A percentile compares a stretch with the other conserved stretches of the same genome.
phyloP scores from a whole-genome alignment of 495 filamentous ascomycete species.

The Schizothecium vesticola region DNA sequence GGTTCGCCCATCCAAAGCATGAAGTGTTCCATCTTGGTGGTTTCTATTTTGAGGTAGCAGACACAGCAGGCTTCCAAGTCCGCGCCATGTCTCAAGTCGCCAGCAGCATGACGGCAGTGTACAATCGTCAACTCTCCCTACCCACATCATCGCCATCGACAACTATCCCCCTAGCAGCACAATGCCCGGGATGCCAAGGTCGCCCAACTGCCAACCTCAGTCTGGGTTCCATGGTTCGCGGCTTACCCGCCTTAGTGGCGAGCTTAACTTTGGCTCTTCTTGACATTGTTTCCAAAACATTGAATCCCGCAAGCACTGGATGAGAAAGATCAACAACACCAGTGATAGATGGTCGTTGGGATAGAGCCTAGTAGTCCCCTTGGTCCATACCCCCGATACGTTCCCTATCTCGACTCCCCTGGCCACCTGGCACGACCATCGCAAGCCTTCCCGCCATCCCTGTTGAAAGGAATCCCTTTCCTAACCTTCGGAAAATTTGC shows the following conservation, averaged over 20 bases:
- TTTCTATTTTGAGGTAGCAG: constrained; percentile 5
- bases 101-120: neutral
- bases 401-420: constrained; percentile 5
- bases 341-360: neutral
- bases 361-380: neutral
- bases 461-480: constrained; percentile 12
- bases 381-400: constrained; percentile 4
- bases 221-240: neutral
- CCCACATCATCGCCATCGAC: neutral
- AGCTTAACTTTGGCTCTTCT: neutral
- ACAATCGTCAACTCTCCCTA: neutral
- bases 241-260: neutral
- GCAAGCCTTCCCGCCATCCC: constrained; percentile 20
- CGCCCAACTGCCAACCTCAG: neutral
- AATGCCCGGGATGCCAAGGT: neutral
- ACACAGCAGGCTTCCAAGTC: neutral
- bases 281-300: neutral
- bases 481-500: constrained; percentile 16
- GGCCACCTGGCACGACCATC: constrained; percentile 8
- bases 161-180: neutral
- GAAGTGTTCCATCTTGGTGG: neutral
- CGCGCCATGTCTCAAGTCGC: constrained; percentile 12
- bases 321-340: neutral
- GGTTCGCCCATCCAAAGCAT: constrained; percentile 8
- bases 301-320: neutral